Conservation (phyloP, 345 rosid genomes). For the Citrus reticulata region DNA sequence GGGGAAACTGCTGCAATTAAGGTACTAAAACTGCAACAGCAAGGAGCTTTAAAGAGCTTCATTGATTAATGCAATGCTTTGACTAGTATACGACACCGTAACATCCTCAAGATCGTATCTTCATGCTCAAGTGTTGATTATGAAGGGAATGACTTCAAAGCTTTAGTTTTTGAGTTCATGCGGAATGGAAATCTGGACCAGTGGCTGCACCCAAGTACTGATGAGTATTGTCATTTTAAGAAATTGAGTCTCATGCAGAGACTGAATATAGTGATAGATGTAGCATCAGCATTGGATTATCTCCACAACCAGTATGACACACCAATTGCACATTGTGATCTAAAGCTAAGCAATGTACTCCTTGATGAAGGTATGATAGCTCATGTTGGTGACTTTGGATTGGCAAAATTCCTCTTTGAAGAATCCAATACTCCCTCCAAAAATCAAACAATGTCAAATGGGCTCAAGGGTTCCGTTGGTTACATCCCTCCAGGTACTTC, state of each 20-base stretch:
- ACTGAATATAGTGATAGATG: slow-evolving; percentile 26
- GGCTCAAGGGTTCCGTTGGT: slow-evolving; percentile 31
- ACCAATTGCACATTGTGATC: slow-evolving; percentile 34
- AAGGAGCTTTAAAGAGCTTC: slow-evolving; percentile 28
- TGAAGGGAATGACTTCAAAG: slow-evolving; percentile 28
- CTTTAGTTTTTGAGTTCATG: slow-evolving; percentile 27
- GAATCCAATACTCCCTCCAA: background rate
- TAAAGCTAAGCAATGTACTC: slow-evolving; percentile 34
- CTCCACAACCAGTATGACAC: slow-evolving; percentile 26
- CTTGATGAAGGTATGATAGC: slow-evolving; percentile 28
- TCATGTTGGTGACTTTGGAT: slow-evolving; percentile 31
- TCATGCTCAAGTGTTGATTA: slow-evolving; percentile 20
- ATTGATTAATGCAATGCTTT: slow-evolving; percentile 26
- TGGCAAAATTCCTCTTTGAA: slow-evolving; percentile 14
- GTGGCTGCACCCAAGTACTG: slow-evolving; percentile 17
- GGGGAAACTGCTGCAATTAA: slow-evolving; percentile 17
- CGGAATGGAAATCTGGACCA: slow-evolving; percentile 21
- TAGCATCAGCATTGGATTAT: slow-evolving; percentile 33
- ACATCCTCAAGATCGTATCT: slow-evolving; percentile 18
- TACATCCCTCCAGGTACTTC: slow-evolving; percentile 31
- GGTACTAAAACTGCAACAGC: slow-evolving; percentile 27
- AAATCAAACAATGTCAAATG: slow-evolving; percentile 10
- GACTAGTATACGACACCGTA: slow-evolving; percentile 23
- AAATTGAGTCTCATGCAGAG: slow-evolving; percentile 20
- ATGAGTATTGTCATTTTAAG: background rate